Base-by-base conservation (phyloP, 2,329 filamentous ascomycete species). In the Fusarium beomiforme region DNA sequence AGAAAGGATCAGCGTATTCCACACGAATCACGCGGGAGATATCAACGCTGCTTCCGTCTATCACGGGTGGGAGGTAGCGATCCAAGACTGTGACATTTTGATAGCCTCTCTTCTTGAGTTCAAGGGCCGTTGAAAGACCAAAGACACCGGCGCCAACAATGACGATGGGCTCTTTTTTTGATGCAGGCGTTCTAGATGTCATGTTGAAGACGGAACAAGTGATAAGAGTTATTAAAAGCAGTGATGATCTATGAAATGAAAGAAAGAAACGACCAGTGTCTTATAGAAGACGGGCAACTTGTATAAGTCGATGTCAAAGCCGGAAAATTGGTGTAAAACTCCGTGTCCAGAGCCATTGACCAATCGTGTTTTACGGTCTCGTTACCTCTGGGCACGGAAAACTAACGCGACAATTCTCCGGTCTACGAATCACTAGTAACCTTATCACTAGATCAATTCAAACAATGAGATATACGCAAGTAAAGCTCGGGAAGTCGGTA, bases 1-100 rank as follows among this genome's bases (percentile, higher is more conserved):
- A 93, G 17, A 87, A 83, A 0, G 85, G 79, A 70, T 90, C 86
- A 16, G 89, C 88, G 74, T 93, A 93, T 80, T 93, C 91, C 46
- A 80, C 72, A 9, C 82, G 79, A 44, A 83, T 78, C 60, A 83
- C 78, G 21, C 82, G 80, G 8, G 82, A 83, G 21, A 81, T 78
- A 62, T 84, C 81, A n/a, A 82, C 80, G 46, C 80, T 82, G 59
- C 81, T 81, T 31, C 79, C 79, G 16, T 83, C 80, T 6, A 75
- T 70, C 4, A 79, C 78, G 0, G 82, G 81, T 7, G 82, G 81
- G 0, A 79, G 68, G 53, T 76, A 78, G 7, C 79, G 77, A 63
- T 88, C 85, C 5, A 85, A 79, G 9, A 88, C 82, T 8, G 84
- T 84, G 59, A 87, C 80, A 59, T 84, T 77, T 5, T 76, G 80